These are phyloP conservation scores for Malassezia restricta DNA, from an alignment of 1,284 basidiomycete genomes.

Conservation along the genomic window DNA sequence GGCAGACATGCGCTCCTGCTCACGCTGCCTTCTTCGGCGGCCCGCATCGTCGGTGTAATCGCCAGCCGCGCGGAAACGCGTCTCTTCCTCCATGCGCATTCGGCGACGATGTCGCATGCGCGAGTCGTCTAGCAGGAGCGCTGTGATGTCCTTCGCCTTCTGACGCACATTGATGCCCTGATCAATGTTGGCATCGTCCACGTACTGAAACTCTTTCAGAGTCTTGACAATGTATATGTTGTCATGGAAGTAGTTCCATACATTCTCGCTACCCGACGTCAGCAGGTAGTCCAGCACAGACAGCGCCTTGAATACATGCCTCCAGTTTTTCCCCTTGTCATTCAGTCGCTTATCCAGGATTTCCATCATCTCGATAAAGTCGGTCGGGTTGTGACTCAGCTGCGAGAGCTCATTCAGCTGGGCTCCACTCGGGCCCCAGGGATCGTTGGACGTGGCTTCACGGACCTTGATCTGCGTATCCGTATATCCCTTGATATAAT, in stretches of 20 bases:
- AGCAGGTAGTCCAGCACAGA: constrained; percentile 93
- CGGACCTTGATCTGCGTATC: constrained; percentile 78
- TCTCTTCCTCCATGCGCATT: constrained; percentile 77
- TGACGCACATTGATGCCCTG: constrained; percentile 93
- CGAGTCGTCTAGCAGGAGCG: constrained; percentile 77
- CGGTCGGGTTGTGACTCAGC: constrained; percentile 90
- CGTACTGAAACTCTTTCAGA: constrained; percentile 92
- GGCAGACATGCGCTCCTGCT: constrained; percentile 52
- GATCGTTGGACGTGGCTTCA: constrained; percentile 99
- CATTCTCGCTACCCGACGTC: constrained; percentile 93
- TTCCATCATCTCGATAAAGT: constrained; percentile 99
- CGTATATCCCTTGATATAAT: constrained; percentile 44
- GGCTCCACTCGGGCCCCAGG: constrained; percentile 94
- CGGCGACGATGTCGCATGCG: constrained; percentile 75
- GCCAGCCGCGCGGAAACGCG: constrained; percentile 65
- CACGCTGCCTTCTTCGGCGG: constrained; percentile 63
- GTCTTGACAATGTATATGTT: constrained; percentile 98
- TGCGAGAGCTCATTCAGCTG: constrained; percentile 97
- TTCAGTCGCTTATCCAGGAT: constrained; percentile 98
- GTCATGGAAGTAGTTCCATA: constrained; percentile 92
- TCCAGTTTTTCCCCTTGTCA: constrained; percentile 99
- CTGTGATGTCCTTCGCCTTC: constrained; percentile 98
- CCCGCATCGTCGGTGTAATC: constrained; percentile 57
- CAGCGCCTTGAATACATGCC: constrained; percentile 98
- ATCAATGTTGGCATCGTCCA: constrained; percentile 91